Evolutionary conservation across 2,329 filamentous ascomycete genomes (phyloP).

Genomic region (Paecilomyces sp.): DNA sequence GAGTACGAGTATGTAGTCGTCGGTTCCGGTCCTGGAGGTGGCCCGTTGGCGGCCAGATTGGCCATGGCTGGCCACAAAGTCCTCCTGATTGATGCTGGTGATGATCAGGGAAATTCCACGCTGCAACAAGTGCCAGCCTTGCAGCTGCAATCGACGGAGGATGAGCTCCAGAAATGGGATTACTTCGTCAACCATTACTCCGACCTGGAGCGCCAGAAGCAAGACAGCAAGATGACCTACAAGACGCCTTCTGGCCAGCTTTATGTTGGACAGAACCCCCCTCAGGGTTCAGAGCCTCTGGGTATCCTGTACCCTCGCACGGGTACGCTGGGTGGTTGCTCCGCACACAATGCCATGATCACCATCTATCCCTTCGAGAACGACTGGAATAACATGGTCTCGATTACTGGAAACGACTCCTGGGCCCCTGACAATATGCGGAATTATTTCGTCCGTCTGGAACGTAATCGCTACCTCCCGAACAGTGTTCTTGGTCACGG

Average conservation of each 20-base stretch:
- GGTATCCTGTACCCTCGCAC: constrained; percentile 53
- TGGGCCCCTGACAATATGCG: constrained; percentile 53
- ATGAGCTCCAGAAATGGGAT: constrained; percentile 53
- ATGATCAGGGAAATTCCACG: constrained; percentile 46
- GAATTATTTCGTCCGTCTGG: constrained; percentile 46
- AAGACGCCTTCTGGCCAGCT: constrained; percentile 43
- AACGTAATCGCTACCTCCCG: constrained; percentile 46
- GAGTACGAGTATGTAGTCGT: constrained; percentile 34
- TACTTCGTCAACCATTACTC: constrained; percentile 59
- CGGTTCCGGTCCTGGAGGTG: constrained; percentile 30
- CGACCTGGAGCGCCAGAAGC: constrained; percentile 45
- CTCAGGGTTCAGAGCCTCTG: constrained; percentile 41
- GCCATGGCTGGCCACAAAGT: constrained; percentile 27
- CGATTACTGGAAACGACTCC: constrained; percentile 51
- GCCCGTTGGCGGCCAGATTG: constrained; percentile 27
- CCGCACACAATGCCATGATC: constrained; percentile 56
- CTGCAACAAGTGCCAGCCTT: constrained; percentile 51
- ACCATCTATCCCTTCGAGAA: constrained; percentile 50
- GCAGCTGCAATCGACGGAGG: constrained; percentile 48
- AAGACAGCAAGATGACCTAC: constrained; percentile 55
- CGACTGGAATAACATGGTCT: constrained; percentile 52
- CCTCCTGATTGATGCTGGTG: constrained; percentile 35
- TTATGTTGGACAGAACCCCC: constrained; percentile 49
- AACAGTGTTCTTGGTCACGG: constrained; percentile 45
- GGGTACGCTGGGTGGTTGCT: constrained; percentile 50